A percentile compares a stretch with the other conserved stretches of the same genome.
phyloP scores from a whole-genome alignment of 2,329 filamentous ascomycete species.

The Metarhizium sp. region DNA sequence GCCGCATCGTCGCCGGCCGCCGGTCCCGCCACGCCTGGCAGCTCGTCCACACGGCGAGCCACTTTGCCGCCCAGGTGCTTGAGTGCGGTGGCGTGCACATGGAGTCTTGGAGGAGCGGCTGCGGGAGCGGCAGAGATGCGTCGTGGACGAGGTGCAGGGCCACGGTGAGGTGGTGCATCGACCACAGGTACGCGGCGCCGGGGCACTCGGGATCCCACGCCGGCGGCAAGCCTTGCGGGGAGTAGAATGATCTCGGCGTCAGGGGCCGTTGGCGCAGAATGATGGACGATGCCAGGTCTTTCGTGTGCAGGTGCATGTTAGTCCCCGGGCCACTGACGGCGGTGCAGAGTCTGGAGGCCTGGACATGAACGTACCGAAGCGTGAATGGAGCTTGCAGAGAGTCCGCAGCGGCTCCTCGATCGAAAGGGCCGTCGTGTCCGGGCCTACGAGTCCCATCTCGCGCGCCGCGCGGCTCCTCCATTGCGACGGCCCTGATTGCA shows the following conservation, averaged over 20 bases:
- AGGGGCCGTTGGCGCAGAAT: conserved; percentile 4
- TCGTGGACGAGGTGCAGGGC: conserved; percentile 6
- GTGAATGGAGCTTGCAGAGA: conserved; percentile 8
- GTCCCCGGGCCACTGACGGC: background rate
- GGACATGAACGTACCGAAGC: conserved; percentile 8
- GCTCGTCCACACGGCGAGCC: conserved; percentile 10
- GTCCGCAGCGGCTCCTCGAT: conserved; percentile 9
- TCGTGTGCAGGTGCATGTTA: background rate
- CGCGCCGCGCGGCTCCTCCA: conserved; percentile 5
- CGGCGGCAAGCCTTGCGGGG: background rate
- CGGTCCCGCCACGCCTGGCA: conserved; percentile 11
- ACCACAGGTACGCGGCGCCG: conserved; percentile 4
- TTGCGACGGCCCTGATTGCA: conserved; percentile 2
- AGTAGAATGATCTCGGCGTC: conserved; percentile 4
- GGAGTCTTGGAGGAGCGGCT: background rate
- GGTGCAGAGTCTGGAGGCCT: background rate
- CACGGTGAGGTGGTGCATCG: conserved; percentile 6
- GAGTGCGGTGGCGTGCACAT: too few relatives aligned
- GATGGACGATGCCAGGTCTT: conserved; percentile 11
- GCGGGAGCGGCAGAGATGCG: background rate
- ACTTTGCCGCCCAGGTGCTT: background rate
- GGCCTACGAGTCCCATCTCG: background rate
- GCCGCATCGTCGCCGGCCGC: conserved; percentile 8
- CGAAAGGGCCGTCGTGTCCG: background rate
- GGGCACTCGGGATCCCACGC: background rate